Conservation (phyloP, 2,329 filamentous ascomycete species). For the Fusarium goolgardi region DNA sequence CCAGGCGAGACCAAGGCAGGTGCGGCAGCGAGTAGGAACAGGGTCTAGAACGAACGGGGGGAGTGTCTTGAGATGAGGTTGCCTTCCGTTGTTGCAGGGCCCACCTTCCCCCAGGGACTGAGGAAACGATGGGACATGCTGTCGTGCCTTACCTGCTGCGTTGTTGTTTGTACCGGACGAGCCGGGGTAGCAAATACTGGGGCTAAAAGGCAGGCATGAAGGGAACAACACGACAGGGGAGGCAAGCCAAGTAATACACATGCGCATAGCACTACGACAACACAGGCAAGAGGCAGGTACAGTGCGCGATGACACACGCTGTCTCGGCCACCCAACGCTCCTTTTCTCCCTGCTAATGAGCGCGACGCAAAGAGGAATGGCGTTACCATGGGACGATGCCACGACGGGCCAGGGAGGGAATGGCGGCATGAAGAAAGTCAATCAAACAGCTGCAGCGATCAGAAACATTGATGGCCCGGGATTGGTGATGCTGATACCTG, state of each 20-base stretch:
- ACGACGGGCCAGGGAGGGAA: constrained; percentile 34
- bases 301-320: constrained; percentile 28
- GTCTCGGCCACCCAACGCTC: constrained; percentile 15
- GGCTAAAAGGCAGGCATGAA: constrained; percentile 20
- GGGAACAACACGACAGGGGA: constrained; percentile 14
- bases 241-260: constrained; percentile 25
- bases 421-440: constrained; percentile 39
- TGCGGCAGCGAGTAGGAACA: constrained; percentile 26
- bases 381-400: constrained; percentile 46
- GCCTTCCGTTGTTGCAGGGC: constrained; percentile 6
- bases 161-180: constrained; percentile 36
- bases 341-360: constrained; percentile 17
- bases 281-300: constrained; percentile 21
- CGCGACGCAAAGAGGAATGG: constrained; percentile 37
- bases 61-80: constrained; percentile 22
- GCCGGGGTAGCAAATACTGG: constrained; percentile 22
- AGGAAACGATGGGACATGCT: constrained; percentile 19
- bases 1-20: constrained; percentile 28
- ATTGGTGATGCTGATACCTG: constrained; percentile 36
- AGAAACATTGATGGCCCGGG: constrained; percentile 36
- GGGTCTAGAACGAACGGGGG: constrained; percentile 32
- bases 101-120: constrained; percentile 11
- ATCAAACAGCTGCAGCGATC: constrained; percentile 36
- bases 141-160: constrained; percentile 34
- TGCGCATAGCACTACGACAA: constrained; percentile 23